Conservation (phyloP, 2,329 filamentous ascomycete species). For the Aspergillus sp. region DNA sequence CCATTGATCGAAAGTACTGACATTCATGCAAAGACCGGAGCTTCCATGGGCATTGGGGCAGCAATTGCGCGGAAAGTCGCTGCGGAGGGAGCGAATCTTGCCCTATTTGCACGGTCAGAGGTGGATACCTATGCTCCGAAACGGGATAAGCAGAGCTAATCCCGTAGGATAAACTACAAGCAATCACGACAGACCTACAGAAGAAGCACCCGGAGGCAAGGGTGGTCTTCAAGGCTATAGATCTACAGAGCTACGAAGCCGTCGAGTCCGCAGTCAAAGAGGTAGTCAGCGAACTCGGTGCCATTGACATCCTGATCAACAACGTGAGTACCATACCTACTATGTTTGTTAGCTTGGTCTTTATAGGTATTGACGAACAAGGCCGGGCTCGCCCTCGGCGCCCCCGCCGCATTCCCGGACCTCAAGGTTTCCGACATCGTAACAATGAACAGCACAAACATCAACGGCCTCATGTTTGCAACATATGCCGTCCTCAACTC, state of each 20-base stretch:
- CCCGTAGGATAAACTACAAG: constrained; percentile 26
- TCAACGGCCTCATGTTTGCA: constrained; percentile 54
- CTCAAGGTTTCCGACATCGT: constrained; percentile 48
- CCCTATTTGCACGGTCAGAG: constrained; percentile 50
- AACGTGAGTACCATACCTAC: constrained; percentile 35
- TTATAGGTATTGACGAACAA: constrained; percentile 13
- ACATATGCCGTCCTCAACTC: constrained; percentile 52
- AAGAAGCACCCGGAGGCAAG: constrained; percentile 10
- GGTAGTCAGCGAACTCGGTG: constrained; percentile 38
- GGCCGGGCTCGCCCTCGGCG: constrained; percentile 54
- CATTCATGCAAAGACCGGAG: constrained; percentile 39
- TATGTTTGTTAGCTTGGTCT: neutral
- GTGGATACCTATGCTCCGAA: constrained; percentile 14
- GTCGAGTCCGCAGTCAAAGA: constrained; percentile 35
- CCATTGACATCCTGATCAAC: constrained; percentile 54
- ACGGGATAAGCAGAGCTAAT: neutral
- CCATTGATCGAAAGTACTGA: neutral
- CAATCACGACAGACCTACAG: constrained; percentile 8
- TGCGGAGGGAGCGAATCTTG: constrained; percentile 44
- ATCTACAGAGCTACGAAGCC: constrained; percentile 25
- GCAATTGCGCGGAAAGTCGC: constrained; percentile 49
- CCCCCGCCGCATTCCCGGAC: constrained; percentile 48
- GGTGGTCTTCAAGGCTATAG: constrained; percentile 21
- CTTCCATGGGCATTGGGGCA: constrained; percentile 54
- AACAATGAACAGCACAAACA: constrained; percentile 55